Percentiles rank a stretch among this genome's conserved stretches.
These are phyloP conservation scores for Eimeria maxima DNA, from an alignment of 169 alveolate genomes.

Conservation along the genomic window DNA sequence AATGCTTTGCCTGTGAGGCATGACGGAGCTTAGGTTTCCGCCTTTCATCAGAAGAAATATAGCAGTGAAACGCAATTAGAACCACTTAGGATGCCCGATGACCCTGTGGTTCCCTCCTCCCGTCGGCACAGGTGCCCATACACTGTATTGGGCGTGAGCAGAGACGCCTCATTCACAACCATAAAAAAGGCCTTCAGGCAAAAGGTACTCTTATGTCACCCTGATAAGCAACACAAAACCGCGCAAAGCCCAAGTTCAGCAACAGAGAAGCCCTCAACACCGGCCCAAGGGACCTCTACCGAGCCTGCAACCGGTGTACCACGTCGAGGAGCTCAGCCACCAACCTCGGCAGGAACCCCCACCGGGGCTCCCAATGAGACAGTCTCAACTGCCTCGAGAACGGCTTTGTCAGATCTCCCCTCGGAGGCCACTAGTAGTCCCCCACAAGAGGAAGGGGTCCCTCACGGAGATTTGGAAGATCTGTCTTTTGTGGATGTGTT, in stretches of 20 bases:
- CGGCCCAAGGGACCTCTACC: background rate
- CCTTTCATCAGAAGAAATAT: too few species aligned
- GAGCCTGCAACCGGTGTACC: background rate
- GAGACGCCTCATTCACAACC: constrained; percentile 9
- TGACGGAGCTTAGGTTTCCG: too few species aligned
- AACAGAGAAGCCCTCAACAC: background rate
- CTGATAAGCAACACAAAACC: background rate
- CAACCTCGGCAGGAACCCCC: background rate
- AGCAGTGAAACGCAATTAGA: background rate
- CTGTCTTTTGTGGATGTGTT: background rate
- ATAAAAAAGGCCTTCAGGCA: background rate
- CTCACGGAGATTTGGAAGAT: background rate
- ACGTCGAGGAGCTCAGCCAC: background rate
- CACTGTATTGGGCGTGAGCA: constrained; percentile 22
- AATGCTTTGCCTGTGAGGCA: too few species aligned
- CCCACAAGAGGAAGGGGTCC: background rate
- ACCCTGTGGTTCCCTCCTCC: background rate
- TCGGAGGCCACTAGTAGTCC: constrained; percentile 2
- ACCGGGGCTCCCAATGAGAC: background rate
- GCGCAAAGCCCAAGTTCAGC: background rate
- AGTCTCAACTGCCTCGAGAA: too few species aligned
- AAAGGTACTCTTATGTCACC: background rate
- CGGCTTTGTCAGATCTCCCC: background rate
- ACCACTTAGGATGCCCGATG: background rate
- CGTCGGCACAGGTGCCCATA: constrained; percentile 37